Conservation (phyloP, 306 rosid species). For the Cicer arietinum region DNA sequence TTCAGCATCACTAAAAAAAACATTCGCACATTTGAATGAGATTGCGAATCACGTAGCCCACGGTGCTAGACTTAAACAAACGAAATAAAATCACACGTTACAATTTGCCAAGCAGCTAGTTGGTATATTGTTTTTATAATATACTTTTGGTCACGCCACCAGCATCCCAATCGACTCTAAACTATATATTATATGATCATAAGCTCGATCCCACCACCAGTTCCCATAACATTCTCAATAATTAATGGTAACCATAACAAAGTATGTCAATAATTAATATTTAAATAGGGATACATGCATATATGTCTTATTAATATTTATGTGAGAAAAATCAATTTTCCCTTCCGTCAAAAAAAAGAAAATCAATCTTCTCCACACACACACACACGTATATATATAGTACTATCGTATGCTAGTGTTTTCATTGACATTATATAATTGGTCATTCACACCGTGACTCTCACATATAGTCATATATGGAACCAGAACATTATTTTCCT, state of each 20-base stretch:
- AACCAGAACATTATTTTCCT: slow-evolving; percentile 47
- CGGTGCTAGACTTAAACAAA: slow-evolving; percentile 4
- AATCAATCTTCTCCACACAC: neutral
- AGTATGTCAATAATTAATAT: neutral
- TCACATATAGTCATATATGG: slow-evolving; percentile 29
- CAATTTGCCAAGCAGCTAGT: neutral
- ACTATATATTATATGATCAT: neutral
- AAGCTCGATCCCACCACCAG: neutral
- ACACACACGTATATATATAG: neutral
- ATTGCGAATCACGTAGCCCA: neutral
- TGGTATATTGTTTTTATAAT: neutral
- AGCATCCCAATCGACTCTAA: neutral
- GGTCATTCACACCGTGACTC: neutral
- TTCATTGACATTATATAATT: slow-evolving; percentile 10
- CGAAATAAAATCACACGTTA: neutral
- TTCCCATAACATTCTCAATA: neutral
- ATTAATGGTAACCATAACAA: neutral
- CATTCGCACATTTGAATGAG: no score
- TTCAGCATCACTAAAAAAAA: no score
- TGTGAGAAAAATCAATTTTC: neutral
- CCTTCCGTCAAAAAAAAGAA: neutral
- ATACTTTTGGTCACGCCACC: neutral
- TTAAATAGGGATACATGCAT: neutral
- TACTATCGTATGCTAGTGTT: neutral
- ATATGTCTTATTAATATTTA: neutral